A percentile compares a stretch with the other conserved stretches of the same genome.
phyloP scores from a whole-genome alignment of 2,329 filamentous ascomycete species.

The Alternaria triticina region DNA sequence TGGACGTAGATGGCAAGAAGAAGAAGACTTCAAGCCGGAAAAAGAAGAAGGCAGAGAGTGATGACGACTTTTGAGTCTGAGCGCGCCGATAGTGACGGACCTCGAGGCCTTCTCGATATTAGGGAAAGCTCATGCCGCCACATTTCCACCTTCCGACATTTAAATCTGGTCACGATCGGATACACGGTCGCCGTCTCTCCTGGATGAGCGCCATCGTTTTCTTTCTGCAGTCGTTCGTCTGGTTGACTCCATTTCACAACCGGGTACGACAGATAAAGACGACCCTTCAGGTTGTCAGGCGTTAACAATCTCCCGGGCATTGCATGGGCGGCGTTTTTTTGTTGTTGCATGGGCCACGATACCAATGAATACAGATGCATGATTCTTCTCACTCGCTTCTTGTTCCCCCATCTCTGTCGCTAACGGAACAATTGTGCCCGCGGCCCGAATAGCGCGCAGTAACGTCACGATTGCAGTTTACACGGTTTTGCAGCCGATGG shows the following conservation, averaged over 20 bases:
- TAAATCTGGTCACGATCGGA: not conserved
- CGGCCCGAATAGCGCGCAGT: not conserved
- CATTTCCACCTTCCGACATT: not conserved
- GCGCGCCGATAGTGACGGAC: not conserved
- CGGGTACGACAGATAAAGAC: not conserved
- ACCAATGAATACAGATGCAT: conserved; percentile 29
- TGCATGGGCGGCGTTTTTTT: conserved; percentile 17
- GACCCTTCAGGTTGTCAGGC: not conserved
- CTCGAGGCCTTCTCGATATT: not conserved
- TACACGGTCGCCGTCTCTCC: not conserved
- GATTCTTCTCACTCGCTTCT: not conserved
- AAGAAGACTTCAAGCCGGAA: conserved; percentile 49
- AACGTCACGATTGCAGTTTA: conserved; percentile 13
- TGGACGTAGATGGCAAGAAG: conserved; percentile 53
- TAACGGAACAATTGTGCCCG: conserved; percentile 11
- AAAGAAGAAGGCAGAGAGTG: conserved; percentile 49
- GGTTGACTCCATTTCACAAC: not conserved
- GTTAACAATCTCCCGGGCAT: not conserved
- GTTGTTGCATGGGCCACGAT: conserved; percentile 17
- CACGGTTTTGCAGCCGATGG: conserved; percentile 22
- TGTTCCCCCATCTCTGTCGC: not conserved
- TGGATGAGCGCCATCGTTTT: not conserved
- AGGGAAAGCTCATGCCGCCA: not conserved
- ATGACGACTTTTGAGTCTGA: conserved; percentile 43
- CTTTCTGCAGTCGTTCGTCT: not conserved